Base-by-base conservation (phyloP, 208 protist genomes). In the Acanthamoeba sp. region DNA sequence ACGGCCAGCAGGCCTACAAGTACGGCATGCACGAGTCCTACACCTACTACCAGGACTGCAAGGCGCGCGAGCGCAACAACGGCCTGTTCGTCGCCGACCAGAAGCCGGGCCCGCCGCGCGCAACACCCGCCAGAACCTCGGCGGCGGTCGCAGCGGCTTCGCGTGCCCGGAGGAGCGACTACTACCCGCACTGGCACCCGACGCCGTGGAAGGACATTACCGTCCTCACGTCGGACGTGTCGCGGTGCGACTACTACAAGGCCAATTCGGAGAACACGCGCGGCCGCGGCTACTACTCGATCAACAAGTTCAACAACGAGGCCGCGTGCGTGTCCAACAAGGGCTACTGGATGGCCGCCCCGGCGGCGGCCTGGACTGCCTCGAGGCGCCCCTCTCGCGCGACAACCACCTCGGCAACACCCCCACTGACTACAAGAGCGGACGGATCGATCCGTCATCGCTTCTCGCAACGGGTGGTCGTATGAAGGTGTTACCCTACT, bases 111-210 rank as follows among this genome's bases (percentile, higher is more conserved):
- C 36, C 71, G 73, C 94, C n/a, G 45, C 90, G 34, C 94, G 96
- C 32, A 55, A 50, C 42, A 98, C 98, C 14, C 94, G 97, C 52
- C 97, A 98, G 95, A 97, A 98, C 88, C 32, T 55, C 12, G 95
- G 80, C 50, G 95, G 95, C 66, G 88, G 45, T 9, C 95, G 96
- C 69, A 82, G 73, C 42, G 98, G 97, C 38, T 98, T 96, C 29
- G 98, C 98, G 94, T 98, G 98, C 84, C 97, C 96, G 64, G 98
- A 98, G 91, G 98, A 98, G 88, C 88, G 98, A 98, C 91, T 98
- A 98, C 95, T 98, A 98, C 84, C 98, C 98, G 57, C 98, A 98
- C 95, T 98, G 98, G 98, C 96, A 97, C 84, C 97, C 97, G 93
- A 96, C 96, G 18, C 97, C 97, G 93, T 98, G 97, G 97, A 95